Percentiles rank a stretch among this genome's conserved stretches.
phyloP scores from a whole-genome alignment of 805 yeast species.

The Teunomyces gatunensis region DNA sequence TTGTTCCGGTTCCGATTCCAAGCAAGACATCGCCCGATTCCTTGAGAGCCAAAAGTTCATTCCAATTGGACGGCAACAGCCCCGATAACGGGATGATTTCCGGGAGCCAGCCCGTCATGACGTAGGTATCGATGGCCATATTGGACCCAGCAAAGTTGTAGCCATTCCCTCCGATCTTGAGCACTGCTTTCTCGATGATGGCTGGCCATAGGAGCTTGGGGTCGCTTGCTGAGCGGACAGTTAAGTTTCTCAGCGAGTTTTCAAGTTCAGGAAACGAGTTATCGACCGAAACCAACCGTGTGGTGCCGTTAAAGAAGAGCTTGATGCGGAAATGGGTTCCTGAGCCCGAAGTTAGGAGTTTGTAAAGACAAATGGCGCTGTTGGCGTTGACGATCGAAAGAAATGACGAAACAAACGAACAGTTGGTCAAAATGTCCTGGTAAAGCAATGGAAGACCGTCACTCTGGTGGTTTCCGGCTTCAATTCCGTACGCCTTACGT shows the following conservation, averaged over 20 bases:
- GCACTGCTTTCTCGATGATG: slow-evolving; percentile 72
- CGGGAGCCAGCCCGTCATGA: slow-evolving; percentile 73
- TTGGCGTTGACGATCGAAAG: slow-evolving; percentile 44
- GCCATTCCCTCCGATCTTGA: slow-evolving; percentile 56
- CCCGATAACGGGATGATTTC: slow-evolving; percentile 40
- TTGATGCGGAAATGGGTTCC: slow-evolving; percentile 36
- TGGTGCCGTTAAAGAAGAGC: slow-evolving; percentile 52
- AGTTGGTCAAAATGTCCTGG: slow-evolving; percentile 58
- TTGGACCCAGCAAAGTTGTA: slow-evolving; percentile 73
- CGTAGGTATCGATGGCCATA: slow-evolving; percentile 64
- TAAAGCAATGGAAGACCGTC: slow-evolving; percentile 19
- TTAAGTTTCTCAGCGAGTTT: slow-evolving; percentile 21
- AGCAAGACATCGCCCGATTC: slow-evolving; percentile 40
- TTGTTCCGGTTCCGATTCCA: slow-evolving; percentile 67
- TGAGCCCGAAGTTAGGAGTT: slow-evolving; percentile 5
- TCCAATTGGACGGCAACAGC: neutral
- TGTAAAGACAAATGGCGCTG: slow-evolving; percentile 17
- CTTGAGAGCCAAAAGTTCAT: slow-evolving; percentile 24
- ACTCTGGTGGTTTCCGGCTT: neutral
- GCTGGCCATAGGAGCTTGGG: slow-evolving; percentile 58
- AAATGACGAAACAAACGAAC: slow-evolving; percentile 73
- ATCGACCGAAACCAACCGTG: slow-evolving; percentile 47
- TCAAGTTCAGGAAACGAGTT: slow-evolving; percentile 42
- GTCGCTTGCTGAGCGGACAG: slow-evolving; percentile 36
- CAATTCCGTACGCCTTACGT: neutral